These are phyloP conservation scores for Hypoxylon rubiginosum DNA, from an alignment of 2,329 filamentous ascomycete genomes.

Conservation along the genomic window DNA sequence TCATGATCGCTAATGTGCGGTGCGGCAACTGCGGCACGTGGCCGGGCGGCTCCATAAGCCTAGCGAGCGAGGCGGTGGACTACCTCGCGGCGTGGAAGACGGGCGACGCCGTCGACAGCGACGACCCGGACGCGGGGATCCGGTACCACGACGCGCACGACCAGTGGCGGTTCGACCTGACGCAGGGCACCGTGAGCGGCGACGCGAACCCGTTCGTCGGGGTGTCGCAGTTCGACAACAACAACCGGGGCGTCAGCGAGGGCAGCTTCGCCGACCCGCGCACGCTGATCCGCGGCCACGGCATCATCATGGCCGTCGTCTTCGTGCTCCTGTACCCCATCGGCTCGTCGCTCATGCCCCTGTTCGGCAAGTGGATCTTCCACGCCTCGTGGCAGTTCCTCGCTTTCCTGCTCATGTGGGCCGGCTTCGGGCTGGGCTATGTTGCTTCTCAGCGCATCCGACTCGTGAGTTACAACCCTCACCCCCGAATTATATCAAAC, in stretches of 20 bases:
- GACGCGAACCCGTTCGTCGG: conserved; percentile 67
- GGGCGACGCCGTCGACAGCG: conserved; percentile 61
- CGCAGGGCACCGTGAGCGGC: conserved; percentile 59
- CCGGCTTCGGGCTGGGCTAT: conserved; percentile 67
- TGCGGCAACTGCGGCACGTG: conserved; percentile 67
- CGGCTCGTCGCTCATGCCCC: conserved; percentile 71
- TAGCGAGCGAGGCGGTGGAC: conserved; percentile 55
- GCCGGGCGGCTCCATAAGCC: conserved; percentile 58
- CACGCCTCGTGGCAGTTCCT: conserved; percentile 70
- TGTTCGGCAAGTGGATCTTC: conserved; percentile 69
- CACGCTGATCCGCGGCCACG: conserved; percentile 61
- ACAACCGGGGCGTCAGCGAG: conserved; percentile 33
- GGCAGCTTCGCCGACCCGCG: conserved; percentile 29
- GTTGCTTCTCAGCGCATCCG: conserved; percentile 55
- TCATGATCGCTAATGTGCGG: conserved; percentile 72
- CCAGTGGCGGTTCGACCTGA: conserved; percentile 63
- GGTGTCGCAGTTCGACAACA: conserved; percentile 24
- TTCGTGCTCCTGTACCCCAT: conserved; percentile 72
- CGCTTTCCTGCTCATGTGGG: conserved; percentile 70
- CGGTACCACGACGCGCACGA: conserved; percentile 61
- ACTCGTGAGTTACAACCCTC: conserved; percentile 43
- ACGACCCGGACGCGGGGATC: conserved; percentile 57
- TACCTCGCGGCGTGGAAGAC: conserved; percentile 71
- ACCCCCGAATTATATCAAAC: neutral
- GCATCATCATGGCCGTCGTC: conserved; percentile 71